These are phyloP conservation scores for Beauveria scarabaeidicola DNA, from an alignment of 2,329 filamentous ascomycete species.

Conservation along the genomic window DNA sequence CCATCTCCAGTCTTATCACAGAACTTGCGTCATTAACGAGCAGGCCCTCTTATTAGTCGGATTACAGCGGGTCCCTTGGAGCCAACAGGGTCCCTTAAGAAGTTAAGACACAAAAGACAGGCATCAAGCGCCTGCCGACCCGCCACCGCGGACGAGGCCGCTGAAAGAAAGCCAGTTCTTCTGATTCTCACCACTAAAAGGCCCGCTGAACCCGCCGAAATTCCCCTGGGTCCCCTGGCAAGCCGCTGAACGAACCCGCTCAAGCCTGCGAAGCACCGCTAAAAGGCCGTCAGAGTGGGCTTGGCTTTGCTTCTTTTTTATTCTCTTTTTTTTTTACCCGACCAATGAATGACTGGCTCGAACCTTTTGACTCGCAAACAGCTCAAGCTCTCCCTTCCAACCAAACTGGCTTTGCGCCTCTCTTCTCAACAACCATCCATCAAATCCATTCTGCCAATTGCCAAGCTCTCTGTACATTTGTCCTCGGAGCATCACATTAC, in stretches of 20 bases:
- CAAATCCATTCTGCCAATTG: constrained; percentile 4
- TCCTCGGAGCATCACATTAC: neutral
- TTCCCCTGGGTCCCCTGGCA: neutral
- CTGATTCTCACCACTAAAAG: too few species aligned
- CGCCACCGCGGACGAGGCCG: neutral
- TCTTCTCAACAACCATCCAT: neutral
- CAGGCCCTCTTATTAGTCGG: neutral
- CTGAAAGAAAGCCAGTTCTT: neutral
- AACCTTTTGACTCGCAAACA: neutral
- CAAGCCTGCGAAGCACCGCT: neutral
- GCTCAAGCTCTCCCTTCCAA: neutral
- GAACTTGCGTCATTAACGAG: constrained; percentile 6
- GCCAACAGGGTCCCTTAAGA: constrained; percentile 2
- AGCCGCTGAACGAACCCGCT: neutral
- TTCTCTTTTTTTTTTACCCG: neutral
- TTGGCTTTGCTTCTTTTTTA: neutral
- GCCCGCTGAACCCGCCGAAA: neutral
- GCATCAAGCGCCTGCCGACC: neutral
- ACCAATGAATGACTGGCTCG: too few species aligned
- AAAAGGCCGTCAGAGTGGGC: neutral
- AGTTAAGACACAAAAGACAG: neutral
- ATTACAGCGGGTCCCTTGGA: neutral
- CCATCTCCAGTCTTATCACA: constrained; percentile 8
- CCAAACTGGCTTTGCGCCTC: constrained; percentile 1
- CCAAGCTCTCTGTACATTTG: neutral